phyloP scores from a whole-genome alignment of 164 flowering plant species.

The Dillenia turbinata region DNA sequence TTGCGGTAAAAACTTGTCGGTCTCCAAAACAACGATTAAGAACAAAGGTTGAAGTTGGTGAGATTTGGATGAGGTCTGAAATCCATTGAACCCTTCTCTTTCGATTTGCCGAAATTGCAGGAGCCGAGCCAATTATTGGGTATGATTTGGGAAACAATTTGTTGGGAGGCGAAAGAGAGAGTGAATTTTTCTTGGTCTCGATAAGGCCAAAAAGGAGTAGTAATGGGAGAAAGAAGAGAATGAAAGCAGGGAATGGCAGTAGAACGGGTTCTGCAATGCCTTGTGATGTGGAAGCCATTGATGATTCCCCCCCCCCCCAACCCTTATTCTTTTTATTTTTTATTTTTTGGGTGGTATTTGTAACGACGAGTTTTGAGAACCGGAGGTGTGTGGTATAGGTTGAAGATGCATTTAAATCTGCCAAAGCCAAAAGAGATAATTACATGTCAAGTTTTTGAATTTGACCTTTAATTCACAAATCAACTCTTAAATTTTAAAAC shows the following conservation, averaged over 20 bases:
- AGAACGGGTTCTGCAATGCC: no score
- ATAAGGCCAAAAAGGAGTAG: constrained; percentile 5
- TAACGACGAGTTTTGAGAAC: no score
- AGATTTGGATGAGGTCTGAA: constrained; percentile 17
- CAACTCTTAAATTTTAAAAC: no score
- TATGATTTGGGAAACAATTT: constrained; percentile 26
- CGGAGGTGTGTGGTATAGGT: no score
- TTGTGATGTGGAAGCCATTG: no score
- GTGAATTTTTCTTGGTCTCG: neutral
- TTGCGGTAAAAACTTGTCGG: constrained; percentile 30
- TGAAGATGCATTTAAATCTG: no score
- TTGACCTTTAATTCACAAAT: no score
- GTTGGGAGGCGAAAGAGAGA: neutral
- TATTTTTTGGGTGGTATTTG: no score
- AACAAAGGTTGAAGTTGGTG: constrained; percentile 37
- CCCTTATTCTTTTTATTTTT: no score
- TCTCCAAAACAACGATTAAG: constrained; percentile 23
- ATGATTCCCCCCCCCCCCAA: no score
- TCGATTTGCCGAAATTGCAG: constrained; percentile 14
- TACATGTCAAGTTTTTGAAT: no score
- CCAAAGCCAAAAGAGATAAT: no score
- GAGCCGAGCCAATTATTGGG: constrained; percentile 33
- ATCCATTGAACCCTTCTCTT: constrained; percentile 24
- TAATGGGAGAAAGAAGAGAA: constrained; percentile 4
- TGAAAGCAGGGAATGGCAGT: constrained; percentile 11